A percentile compares a stretch with the other conserved stretches of the same genome.
Conservation (phyloP, 2,329 filamentous ascomycete genomes). For the Penicillium fuscoglaucum region DNA sequence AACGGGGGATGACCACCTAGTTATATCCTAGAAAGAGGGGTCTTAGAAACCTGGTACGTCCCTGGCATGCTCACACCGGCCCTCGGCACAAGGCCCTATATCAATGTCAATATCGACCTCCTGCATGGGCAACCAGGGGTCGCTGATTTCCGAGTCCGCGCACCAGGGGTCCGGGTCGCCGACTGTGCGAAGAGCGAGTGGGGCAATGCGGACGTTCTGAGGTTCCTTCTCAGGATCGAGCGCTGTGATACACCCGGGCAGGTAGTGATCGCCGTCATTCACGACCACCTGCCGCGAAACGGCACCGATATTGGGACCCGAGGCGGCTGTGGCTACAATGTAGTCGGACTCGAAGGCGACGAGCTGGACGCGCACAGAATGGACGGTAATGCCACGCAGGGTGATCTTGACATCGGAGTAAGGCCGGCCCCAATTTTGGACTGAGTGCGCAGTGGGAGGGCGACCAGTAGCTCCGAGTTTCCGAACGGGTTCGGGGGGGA, state of each 20-base stretch:
- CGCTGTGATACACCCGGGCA: slow-evolving; percentile 4
- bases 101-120: slow-evolving; percentile 51
- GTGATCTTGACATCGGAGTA: slow-evolving; percentile 51
- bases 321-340: slow-evolving; percentile 56
- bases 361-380: slow-evolving; percentile 58
- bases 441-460: slow-evolving; percentile 1
- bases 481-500: slow-evolving; percentile 44
- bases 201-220: slow-evolving; percentile 14
- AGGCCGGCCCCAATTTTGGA: slow-evolving; percentile 36
- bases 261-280: slow-evolving; percentile 10
- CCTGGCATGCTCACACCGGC: slow-evolving; percentile 32
- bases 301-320: slow-evolving; percentile 16
- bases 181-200: slow-evolving; percentile 14
- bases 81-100: slow-evolving; percentile 43
- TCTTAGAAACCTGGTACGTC: neutral
- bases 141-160: slow-evolving; percentile 13
- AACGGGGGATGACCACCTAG: neutral
- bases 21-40: neutral
- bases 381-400: slow-evolving; percentile 48
- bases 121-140: slow-evolving; percentile 44
- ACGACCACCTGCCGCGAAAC: neutral
- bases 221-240: neutral
- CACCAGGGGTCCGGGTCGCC: slow-evolving; percentile 25
- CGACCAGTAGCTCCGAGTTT: neutral
- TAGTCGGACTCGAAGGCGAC: slow-evolving; percentile 60